These are phyloP conservation scores for Cladophialophora bantiana DNA, from an alignment of 2,329 filamentous ascomycete species.

Conservation along the genomic window DNA sequence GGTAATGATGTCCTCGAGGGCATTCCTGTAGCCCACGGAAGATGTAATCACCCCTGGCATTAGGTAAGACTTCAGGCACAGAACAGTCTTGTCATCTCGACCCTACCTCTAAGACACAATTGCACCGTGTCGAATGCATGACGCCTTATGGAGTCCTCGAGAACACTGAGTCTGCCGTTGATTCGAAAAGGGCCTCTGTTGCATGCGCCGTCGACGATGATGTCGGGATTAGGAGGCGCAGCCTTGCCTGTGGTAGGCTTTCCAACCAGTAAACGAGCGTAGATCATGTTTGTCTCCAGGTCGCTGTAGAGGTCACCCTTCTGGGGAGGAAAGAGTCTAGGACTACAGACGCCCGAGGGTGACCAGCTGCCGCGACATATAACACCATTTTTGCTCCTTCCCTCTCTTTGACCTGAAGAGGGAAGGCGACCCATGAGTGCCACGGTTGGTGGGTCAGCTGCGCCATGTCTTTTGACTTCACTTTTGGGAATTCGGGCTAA, in stretches of 20 bases:
- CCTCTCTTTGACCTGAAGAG: constrained; percentile 11
- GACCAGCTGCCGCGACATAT: constrained; percentile 7
- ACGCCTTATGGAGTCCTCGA: constrained; percentile 24
- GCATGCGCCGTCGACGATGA: not conserved
- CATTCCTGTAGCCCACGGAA: constrained; percentile 25
- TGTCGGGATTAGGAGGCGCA: constrained; percentile 12
- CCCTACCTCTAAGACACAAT: constrained; percentile 30
- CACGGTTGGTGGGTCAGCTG: constrained; percentile 3
- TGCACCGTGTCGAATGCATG: constrained; percentile 33
- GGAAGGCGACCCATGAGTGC: constrained; percentile 1
- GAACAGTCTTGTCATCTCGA: not conserved
- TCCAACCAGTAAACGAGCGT: constrained; percentile 25
- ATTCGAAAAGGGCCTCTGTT: constrained; percentile 14
- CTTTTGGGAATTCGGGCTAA: constrained; percentile 1
- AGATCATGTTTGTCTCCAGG: constrained; percentile 25
- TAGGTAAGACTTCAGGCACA: not conserved
- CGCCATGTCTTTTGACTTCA: constrained; percentile 10
- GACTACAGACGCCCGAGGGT: not conserved
- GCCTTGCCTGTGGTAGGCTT: constrained; percentile 22
- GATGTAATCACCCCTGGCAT: constrained; percentile 32
- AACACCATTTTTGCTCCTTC: not conserved
- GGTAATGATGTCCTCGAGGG: constrained; percentile 35
- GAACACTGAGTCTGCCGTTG: constrained; percentile 30
- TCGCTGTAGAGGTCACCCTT: not conserved
- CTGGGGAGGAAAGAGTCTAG: not conserved